phyloP scores from a whole-genome alignment of 164 flowering plant genomes.

The Magnolia kwangsiensis region DNA sequence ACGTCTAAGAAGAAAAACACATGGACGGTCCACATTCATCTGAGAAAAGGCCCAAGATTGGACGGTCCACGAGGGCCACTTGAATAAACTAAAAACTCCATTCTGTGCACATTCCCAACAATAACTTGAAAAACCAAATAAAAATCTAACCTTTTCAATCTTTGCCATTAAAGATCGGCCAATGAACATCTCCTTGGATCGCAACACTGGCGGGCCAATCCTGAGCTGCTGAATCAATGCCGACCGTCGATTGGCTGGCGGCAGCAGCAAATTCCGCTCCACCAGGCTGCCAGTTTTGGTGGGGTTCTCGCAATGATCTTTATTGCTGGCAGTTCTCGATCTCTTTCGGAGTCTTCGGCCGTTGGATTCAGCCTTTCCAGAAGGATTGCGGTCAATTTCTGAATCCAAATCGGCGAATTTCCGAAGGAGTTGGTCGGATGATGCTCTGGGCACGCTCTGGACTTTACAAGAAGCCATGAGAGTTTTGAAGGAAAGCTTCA shows the following conservation, averaged over 20 bases:
- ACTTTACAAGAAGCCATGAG: constrained; percentile 34
- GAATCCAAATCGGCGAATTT: constrained; percentile 65
- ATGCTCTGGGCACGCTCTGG: constrained; percentile 64
- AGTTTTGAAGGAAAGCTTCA: background rate
- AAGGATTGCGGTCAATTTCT: constrained; percentile 13
- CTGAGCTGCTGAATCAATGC: constrained; percentile 37
- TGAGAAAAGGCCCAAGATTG: background rate
- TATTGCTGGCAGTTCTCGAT: background rate
- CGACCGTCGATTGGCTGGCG: constrained; percentile 30
- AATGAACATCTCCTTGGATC: constrained; percentile 39
- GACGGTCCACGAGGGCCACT: background rate
- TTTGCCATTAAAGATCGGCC: constrained; percentile 51
- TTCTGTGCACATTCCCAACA: background rate
- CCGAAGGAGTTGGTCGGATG: constrained; percentile 76
- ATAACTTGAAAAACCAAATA: background rate
- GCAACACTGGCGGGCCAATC: constrained; percentile 32
- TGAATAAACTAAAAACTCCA: background rate
- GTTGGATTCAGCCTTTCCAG: constrained; percentile 18
- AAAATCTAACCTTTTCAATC: constrained; percentile 54
- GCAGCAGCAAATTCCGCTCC: constrained; percentile 63
- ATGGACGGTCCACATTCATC: background rate
- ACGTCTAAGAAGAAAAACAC: background rate
- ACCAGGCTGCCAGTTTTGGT: constrained; percentile 18
- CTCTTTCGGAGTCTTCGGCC: constrained; percentile 35
- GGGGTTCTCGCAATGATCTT: constrained; percentile 23